Evolutionary conservation across 2,329 filamentous ascomycete genomes (phyloP).

Genomic region (Claviceps sp.): DNA sequence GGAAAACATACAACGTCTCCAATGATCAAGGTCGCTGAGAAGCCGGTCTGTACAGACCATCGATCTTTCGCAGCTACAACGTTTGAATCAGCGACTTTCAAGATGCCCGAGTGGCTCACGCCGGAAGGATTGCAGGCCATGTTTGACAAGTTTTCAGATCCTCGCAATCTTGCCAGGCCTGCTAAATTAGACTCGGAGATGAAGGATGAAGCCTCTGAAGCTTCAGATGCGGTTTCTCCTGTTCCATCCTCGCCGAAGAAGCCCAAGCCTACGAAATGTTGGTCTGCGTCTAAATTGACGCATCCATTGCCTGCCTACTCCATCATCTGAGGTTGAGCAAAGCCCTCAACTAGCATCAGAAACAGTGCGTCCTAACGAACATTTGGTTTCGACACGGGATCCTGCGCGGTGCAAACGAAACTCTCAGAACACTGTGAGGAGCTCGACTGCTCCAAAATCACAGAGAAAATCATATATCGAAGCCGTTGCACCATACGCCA

Average conservation of each 20-base stretch:
- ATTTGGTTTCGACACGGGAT: conserved; percentile 3
- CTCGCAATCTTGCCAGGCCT: conserved; percentile 5
- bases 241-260: neutral
- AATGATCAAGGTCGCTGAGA: conserved; percentile 30
- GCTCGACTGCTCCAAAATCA: conserved; percentile 15
- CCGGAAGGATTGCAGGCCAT: conserved; percentile 39
- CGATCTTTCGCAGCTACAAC: conserved; percentile 49
- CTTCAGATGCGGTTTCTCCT: neutral
- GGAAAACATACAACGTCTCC: neutral
- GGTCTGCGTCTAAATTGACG: conserved; percentile 1
- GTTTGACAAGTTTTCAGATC: conserved; percentile 21
- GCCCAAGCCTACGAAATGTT: neutral
- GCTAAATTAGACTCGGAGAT: neutral
- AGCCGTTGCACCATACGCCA: conserved; percentile 12
- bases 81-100: conserved; percentile 52
- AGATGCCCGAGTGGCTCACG: conserved; percentile 59
- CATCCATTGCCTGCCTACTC: neutral
- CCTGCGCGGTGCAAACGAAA: conserved; percentile 6
- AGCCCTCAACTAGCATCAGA: neutral
- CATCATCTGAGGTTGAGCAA: neutral
- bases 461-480: conserved; percentile 19
- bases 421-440: conserved; percentile 11
- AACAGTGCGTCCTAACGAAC: conserved; percentile 3
- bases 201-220: neutral
- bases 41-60: conserved; percentile 38